Base-by-base conservation (phyloP, 2,329 filamentous ascomycete genomes). In the Emergomyces pasteurianus region DNA sequence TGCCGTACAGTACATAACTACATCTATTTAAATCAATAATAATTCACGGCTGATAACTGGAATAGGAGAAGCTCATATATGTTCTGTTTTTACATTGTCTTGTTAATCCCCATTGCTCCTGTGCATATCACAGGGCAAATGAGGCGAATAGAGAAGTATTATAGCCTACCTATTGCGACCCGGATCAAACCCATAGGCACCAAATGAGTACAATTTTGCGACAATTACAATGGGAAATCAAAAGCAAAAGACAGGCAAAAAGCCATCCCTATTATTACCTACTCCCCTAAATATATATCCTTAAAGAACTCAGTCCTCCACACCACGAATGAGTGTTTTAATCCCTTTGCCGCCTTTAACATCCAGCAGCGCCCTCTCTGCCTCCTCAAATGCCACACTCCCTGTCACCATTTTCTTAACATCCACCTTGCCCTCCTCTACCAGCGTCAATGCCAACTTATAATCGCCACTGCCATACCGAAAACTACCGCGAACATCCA, bases 381-480 rank as follows among this genome's bases (percentile, higher is more conserved):
- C 92, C 64, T 94, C 81, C 66, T 83, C 79, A 70, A 97, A 97
- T 56, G 82, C 80, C 58, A 96, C 90, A 34, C 85, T 84, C 36
- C 82, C 82, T 16, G 88, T 90, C 65, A 97, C 86, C 63, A 97
- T 79, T 73, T 84, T 84, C 83, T 95, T 95, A 38, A 86, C 82
- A 60, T 80, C 79, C 47, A 97, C 83, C 72, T 84, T 85, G 57
- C 89, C 89, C 31, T 77, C 81, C 8, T 82, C 81, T 1, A 96
- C 84, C 63, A 97, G 80, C 65, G 90, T 84, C 53, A 96, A 81
- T 4, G 90, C 90, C 7, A 92, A 83, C 71, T 86, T 83, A 75
- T 96, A 97, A 74, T 96, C 92, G 23, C 92, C 92, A 60, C 85
- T 83, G 3, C 87, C 87, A 74, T 97, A 97, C 46, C 92, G 84